Evolutionary conservation across 345 rosid species (phyloP).

Genomic region (Arabidopsis arenosa): DNA sequence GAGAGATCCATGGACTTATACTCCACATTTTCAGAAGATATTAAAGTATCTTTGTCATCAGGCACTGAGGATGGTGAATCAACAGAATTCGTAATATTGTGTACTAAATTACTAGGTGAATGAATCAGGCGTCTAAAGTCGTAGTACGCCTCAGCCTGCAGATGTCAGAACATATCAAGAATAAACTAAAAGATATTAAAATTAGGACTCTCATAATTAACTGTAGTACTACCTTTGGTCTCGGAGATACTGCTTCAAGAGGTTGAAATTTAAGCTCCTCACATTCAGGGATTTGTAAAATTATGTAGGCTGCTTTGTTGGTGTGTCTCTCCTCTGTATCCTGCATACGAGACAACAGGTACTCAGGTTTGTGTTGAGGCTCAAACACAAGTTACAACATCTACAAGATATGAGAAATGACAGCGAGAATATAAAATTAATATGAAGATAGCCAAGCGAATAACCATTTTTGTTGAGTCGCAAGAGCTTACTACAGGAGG

Average conservation of each 20-base stretch:
- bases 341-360: slow-evolving; percentile 31
- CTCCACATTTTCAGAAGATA: slow-evolving; percentile 43
- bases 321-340: slow-evolving; percentile 43
- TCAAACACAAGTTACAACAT: slow-evolving; percentile 18
- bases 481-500: slow-evolving; percentile 9
- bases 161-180: slow-evolving; percentile 30
- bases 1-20: slow-evolving; percentile 39
- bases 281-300: slow-evolving; percentile 41
- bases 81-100: slow-evolving; percentile 24
- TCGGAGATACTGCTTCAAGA: slow-evolving; percentile 46
- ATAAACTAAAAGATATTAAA: slow-evolving; percentile 20
- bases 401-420: slow-evolving; percentile 8
- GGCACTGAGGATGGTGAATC: slow-evolving; percentile 35
- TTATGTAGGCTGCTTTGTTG: slow-evolving; percentile 48
- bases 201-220: slow-evolving; percentile 8
- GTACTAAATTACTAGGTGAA: slow-evolving; percentile 27
- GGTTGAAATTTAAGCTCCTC: slow-evolving; percentile 46
- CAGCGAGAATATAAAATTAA: neutral
- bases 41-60: slow-evolving; percentile 37
- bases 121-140: slow-evolving; percentile 38
- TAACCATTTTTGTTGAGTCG: neutral
- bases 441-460: neutral
- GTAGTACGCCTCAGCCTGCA: slow-evolving; percentile 45
- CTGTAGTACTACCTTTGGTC: slow-evolving; percentile 45
- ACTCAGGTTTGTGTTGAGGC: slow-evolving; percentile 15